These are phyloP conservation scores for Geotrichum cucujoidarum DNA, from an alignment of 1,139 yeast species.

Conservation along the genomic window DNA sequence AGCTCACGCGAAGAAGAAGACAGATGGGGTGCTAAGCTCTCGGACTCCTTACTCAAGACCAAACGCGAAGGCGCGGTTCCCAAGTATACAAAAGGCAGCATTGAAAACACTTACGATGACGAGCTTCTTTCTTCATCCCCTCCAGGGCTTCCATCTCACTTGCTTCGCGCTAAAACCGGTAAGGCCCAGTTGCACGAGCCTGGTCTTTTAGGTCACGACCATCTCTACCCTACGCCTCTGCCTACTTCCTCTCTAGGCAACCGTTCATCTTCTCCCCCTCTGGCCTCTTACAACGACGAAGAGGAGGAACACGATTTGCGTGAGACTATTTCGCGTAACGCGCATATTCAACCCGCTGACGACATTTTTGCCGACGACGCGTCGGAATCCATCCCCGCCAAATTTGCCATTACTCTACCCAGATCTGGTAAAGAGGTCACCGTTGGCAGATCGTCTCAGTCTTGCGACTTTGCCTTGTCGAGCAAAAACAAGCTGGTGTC, in stretches of 20 bases:
- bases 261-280: slow-evolving; percentile 25
- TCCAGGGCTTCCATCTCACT: slow-evolving; percentile 2
- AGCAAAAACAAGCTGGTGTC: slow-evolving; percentile 59
- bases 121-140: slow-evolving; percentile 9
- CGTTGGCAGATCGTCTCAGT: slow-evolving; percentile 63
- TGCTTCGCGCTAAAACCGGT: background rate
- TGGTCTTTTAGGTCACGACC: background rate
- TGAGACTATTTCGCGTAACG: background rate
- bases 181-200: background rate
- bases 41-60: background rate
- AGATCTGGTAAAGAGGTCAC: slow-evolving; percentile 34
- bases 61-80: background rate
- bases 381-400: slow-evolving; percentile 8
- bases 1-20: background rate
- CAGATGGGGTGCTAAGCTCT: slow-evolving; percentile 6
- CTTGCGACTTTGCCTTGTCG: slow-evolving; percentile 54
- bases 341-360: background rate
- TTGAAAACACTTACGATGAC: background rate
- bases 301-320: slow-evolving; percentile 6
- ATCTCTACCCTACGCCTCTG: slow-evolving; percentile 31
- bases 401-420: slow-evolving; percentile 30
- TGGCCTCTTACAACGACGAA: slow-evolving; percentile 3
- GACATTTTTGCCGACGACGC: background rate
- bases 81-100: background rate
- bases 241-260: slow-evolving; percentile 28